phyloP scores from a whole-genome alignment of 1,139 yeast species.

The Pneumocystis oryctolagi region DNA sequence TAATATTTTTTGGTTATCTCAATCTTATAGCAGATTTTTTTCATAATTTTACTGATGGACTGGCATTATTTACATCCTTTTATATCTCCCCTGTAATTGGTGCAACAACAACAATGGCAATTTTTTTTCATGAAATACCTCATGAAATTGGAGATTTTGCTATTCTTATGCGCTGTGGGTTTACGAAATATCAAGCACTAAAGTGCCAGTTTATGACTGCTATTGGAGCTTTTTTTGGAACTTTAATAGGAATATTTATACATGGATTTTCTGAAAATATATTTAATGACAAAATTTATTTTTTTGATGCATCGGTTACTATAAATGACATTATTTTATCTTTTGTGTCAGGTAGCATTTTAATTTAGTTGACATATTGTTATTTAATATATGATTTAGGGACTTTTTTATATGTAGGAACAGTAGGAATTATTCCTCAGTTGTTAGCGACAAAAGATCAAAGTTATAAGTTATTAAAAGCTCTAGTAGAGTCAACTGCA shows the following conservation, averaged over 20 bases:
- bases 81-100: conserved; percentile 43
- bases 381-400: background rate
- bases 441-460: background rate
- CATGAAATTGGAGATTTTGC: conserved; percentile 67
- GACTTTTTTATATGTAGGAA: background rate
- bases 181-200: conserved; percentile 46
- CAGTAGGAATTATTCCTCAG: background rate
- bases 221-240: conserved; percentile 48
- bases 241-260: conserved; percentile 41
- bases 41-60: conserved; percentile 57
- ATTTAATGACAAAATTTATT: conserved; percentile 21
- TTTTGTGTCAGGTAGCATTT: conserved; percentile 41
- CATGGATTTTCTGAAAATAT: conserved; percentile 24
- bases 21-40: conserved; percentile 51
- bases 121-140: conserved; percentile 58
- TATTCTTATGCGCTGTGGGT: conserved; percentile 47
- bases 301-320: conserved; percentile 36
- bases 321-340: conserved; percentile 44
- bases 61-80: conserved; percentile 53
- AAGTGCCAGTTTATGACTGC: conserved; percentile 49
- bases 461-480: background rate
- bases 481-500: background rate
- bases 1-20: conserved; percentile 39
- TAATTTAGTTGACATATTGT: background rate
- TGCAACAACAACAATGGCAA: conserved; percentile 48